Conservation (phyloP, 208 protist species). For the Acanthamoeba lenticulata region DNA sequence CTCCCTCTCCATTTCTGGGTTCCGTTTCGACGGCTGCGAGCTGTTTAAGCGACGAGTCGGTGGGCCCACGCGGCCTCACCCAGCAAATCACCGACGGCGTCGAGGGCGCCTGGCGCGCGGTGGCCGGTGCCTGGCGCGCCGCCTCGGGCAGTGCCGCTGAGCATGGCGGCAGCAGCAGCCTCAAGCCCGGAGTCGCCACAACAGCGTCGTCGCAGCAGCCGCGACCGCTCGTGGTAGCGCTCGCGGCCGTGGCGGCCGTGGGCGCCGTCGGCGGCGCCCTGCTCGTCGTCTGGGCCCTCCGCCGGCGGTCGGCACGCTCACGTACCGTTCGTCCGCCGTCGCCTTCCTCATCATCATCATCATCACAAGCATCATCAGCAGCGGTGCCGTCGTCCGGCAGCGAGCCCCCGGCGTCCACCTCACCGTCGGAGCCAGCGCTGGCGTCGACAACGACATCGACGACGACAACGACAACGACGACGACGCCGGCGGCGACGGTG, state of each 20-base stretch:
- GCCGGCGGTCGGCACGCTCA: neutral
- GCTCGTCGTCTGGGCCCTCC: neutral
- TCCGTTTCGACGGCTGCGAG: too few species aligned
- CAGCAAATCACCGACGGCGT: too few species aligned
- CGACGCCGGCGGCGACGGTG: neutral
- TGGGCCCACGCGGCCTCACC: neutral
- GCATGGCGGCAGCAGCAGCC: neutral
- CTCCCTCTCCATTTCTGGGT: too few species aligned
- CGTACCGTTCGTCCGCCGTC: too few species aligned
- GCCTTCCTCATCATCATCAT: too few species aligned
- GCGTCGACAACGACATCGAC: neutral
- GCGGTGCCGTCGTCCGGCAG: too few species aligned
- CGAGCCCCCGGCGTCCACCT: too few species aligned
- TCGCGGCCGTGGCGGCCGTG: neutral
- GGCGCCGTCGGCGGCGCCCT: conserved; percentile 11
- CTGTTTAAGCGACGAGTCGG: too few species aligned
- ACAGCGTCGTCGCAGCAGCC: too few species aligned
- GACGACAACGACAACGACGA: neutral
- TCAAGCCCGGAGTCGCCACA: neutral
- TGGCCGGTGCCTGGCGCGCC: neutral
- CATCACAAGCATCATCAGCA: too few species aligned
- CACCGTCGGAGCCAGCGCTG: neutral
- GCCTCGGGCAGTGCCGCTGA: neutral
- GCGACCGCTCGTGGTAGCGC: neutral
- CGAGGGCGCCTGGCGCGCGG: neutral